A percentile compares a stretch with the other conserved stretches of the same genome.
phyloP scores from a whole-genome alignment of 176 grass and related monocot genomes.

The sorghum (Sorghum bicolor) region DNA sequence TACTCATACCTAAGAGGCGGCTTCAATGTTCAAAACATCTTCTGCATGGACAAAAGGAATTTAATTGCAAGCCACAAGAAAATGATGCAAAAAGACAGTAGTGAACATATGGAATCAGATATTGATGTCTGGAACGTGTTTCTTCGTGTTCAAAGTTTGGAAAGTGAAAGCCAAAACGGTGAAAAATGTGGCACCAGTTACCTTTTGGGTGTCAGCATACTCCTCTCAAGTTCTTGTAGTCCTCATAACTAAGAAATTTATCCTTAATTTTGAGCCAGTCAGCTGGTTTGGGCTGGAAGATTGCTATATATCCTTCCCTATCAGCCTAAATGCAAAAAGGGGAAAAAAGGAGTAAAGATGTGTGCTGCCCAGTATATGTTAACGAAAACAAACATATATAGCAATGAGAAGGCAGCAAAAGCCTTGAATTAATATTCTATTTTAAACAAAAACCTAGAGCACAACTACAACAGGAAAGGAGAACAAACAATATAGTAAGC shows the following conservation, averaged over 20 bases:
- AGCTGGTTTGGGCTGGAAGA: slow-evolving; percentile 73
- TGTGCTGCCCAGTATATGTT: not conserved
- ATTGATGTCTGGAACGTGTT: not conserved
- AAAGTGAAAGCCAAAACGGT: not conserved
- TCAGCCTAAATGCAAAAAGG: slow-evolving; percentile 51
- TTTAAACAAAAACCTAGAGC: not conserved
- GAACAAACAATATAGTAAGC: not conserved
- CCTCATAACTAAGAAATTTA: slow-evolving; percentile 61
- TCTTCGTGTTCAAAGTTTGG: not conserved
- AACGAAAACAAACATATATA: not conserved
- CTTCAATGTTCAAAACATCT: not conserved
- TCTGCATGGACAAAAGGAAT: not conserved
- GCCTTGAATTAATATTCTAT: not conserved
- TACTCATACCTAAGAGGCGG: not conserved
- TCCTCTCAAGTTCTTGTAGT: slow-evolving; percentile 79
- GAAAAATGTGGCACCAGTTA: not conserved
- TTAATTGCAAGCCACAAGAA: not conserved
- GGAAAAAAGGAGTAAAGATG: not conserved
- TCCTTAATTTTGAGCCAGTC: slow-evolving; percentile 98
- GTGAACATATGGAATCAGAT: not conserved
- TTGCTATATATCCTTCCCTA: slow-evolving; percentile 90
- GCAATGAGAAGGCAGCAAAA: not conserved
- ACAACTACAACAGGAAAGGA: not conserved
- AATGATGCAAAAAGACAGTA: not conserved
- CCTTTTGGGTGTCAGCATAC: slow-evolving; percentile 29